phyloP scores from a whole-genome alignment of 495 filamentous ascomycete genomes.

The Corynascus novoguineensis region DNA sequence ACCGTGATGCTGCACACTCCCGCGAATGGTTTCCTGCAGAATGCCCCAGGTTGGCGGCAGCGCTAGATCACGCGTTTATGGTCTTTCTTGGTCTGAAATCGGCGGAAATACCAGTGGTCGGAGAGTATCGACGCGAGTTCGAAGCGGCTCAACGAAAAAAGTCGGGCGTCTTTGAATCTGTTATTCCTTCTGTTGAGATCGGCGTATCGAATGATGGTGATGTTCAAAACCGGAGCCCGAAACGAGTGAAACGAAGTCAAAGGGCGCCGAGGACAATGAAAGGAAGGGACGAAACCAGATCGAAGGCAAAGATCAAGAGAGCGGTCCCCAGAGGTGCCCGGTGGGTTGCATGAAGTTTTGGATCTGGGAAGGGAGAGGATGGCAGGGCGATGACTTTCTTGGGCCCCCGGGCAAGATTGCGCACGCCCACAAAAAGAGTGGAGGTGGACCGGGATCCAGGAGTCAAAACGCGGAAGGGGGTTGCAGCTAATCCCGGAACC shows the following conservation, averaged over 20 bases:
- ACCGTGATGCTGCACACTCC: slow-evolving; percentile 24
- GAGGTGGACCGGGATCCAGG: slow-evolving; percentile 17
- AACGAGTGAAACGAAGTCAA: slow-evolving; percentile 20
- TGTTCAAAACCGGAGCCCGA: not conserved
- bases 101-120: too few species aligned
- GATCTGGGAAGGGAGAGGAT: slow-evolving; percentile 25
- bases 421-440: slow-evolving; percentile 19
- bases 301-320: not conserved
- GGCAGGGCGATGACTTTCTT: slow-evolving; percentile 6
- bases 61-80: not conserved
- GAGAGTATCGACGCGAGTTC: not conserved
- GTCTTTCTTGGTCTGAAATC: not conserved
- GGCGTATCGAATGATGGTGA: not conserved
- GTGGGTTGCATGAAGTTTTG: slow-evolving; percentile 19
- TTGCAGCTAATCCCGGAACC: slow-evolving; percentile 15
- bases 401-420: slow-evolving; percentile 23
- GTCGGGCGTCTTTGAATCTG: slow-evolving; percentile 12
- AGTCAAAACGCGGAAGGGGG: slow-evolving; percentile 19
- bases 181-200: not conserved
- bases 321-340: not conserved
- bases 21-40: slow-evolving; percentile 17
- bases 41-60: slow-evolving; percentile 9
- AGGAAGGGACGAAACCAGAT: slow-evolving; percentile 5
- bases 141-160: not conserved
- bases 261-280: slow-evolving; percentile 9